phyloP scores from a whole-genome alignment of 2,329 filamentous ascomycete species.

The Seiridium unicorne region DNA sequence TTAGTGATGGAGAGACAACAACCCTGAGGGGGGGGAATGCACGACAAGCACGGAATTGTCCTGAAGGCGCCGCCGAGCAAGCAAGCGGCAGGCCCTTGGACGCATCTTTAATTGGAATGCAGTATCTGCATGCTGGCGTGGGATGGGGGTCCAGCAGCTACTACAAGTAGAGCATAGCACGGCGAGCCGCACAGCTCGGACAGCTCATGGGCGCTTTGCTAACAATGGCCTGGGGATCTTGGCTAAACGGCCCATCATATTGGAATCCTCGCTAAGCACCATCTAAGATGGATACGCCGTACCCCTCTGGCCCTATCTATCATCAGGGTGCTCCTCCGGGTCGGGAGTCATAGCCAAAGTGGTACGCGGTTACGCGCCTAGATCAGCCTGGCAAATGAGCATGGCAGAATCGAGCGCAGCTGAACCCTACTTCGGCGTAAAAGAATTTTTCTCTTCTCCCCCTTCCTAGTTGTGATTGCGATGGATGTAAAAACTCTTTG shows the following conservation, averaged over 20 bases:
- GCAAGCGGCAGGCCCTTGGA: background rate
- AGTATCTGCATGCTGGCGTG: background rate
- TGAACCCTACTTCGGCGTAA: background rate
- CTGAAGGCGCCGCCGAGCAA: background rate
- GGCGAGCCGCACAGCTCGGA: background rate
- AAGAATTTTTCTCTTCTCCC: background rate
- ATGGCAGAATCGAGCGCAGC: background rate
- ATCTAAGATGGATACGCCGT: background rate
- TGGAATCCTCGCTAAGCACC: background rate
- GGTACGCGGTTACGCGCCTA: background rate
- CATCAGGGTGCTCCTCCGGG: conserved; percentile 5
- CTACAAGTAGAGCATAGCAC: background rate
- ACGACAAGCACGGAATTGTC: background rate
- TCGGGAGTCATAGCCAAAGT: background rate
- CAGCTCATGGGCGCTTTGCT: background rate
- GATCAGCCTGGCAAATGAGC: background rate
- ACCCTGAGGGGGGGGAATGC: background rate
- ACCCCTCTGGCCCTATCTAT: background rate
- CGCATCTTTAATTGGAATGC: background rate
- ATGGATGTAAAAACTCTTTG: background rate
- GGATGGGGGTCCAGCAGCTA: background rate
- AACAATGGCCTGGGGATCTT: background rate
- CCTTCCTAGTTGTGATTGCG: background rate
- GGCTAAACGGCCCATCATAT: background rate
- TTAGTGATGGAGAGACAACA: background rate